Percentiles rank a stretch among this genome's conserved stretches.
These are phyloP conservation scores for Akanthomyces uredinophilus DNA, from an alignment of 2,329 filamentous ascomycete genomes.

Conservation along the genomic window DNA sequence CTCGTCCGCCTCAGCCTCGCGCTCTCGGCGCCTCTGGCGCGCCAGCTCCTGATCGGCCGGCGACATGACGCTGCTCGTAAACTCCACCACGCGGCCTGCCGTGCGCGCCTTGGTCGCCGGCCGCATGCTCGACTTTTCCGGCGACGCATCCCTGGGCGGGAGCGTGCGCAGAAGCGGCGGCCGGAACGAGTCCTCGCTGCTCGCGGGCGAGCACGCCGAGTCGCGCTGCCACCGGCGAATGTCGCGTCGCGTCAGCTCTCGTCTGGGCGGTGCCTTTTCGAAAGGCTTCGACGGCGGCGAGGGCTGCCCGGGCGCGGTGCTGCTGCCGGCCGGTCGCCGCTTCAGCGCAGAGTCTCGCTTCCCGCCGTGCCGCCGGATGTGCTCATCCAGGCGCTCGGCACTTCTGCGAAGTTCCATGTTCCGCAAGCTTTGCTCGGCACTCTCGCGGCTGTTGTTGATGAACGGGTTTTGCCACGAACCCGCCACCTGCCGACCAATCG, in stretches of 20 bases:
- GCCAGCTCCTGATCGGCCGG: slow-evolving; percentile 37
- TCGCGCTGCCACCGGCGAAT: slow-evolving; percentile 39
- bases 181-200: slow-evolving; percentile 32
- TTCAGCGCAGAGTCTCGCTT: slow-evolving; percentile 20
- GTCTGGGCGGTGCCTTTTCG: slow-evolving; percentile 29
- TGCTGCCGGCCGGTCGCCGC: too few species aligned
- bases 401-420: too few species aligned
- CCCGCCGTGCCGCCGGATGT: too few species aligned
- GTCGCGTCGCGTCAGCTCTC: slow-evolving; percentile 38
- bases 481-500: slow-evolving; percentile 17
- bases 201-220: slow-evolving; percentile 28
- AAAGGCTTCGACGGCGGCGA: too few species aligned
- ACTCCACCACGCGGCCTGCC: slow-evolving; percentile 54
- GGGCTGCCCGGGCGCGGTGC: too few species aligned
- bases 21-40: slow-evolving; percentile 26
- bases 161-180: slow-evolving; percentile 42
- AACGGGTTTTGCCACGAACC: too few species aligned
- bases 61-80: slow-evolving; percentile 46
- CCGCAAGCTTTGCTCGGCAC: slow-evolving; percentile 33
- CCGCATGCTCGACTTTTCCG: slow-evolving; percentile 52
- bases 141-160: slow-evolving; percentile 48
- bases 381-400: too few species aligned
- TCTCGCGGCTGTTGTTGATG: not conserved
- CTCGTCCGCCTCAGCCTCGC: not conserved
- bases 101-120: slow-evolving; percentile 54